Percentiles rank a stretch among this genome's conserved stretches.
These are phyloP conservation scores for Syzygium syzygioides DNA, from an alignment of 441 rosid species.

Conservation along the genomic window DNA sequence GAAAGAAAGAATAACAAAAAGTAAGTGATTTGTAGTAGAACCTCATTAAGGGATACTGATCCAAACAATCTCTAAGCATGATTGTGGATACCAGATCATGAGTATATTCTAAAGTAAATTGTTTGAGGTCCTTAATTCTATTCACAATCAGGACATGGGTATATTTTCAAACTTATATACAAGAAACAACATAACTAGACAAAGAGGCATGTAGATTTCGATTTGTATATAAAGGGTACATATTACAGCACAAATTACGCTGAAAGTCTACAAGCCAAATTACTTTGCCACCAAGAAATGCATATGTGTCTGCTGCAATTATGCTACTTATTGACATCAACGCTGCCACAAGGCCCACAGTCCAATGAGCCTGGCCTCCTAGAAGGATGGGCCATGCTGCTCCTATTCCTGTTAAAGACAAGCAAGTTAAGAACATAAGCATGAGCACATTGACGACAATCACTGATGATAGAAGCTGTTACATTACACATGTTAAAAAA, in stretches of 20 bases:
- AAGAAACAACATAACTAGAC: neutral
- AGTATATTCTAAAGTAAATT: neutral
- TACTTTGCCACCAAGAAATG: slow-evolving; percentile 96
- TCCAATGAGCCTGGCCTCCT: slow-evolving; percentile 95
- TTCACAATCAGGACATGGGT: neutral
- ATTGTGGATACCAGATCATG: neutral
- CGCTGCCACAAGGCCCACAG: slow-evolving; percentile 95
- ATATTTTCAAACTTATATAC: neutral
- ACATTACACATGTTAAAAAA: neutral
- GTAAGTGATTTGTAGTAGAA: neutral
- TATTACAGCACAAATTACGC: neutral
- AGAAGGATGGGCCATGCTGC: slow-evolving; percentile 77
- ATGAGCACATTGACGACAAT: neutral
- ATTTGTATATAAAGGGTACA: neutral
- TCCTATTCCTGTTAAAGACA: slow-evolving; percentile 49
- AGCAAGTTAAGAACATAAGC: slow-evolving; percentile 5
- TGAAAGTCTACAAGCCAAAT: slow-evolving; percentile 6
- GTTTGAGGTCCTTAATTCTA: neutral
- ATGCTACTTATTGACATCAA: slow-evolving; percentile 76
- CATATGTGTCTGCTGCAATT: slow-evolving; percentile 87
- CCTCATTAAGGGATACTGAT: neutral
- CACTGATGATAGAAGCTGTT: neutral
- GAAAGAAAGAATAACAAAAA: neutral
- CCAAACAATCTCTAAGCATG: neutral
- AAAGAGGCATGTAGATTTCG: neutral